phyloP scores from a whole-genome alignment of 2,329 filamentous ascomycete genomes.

The Talaromyces rugulosus region DNA sequence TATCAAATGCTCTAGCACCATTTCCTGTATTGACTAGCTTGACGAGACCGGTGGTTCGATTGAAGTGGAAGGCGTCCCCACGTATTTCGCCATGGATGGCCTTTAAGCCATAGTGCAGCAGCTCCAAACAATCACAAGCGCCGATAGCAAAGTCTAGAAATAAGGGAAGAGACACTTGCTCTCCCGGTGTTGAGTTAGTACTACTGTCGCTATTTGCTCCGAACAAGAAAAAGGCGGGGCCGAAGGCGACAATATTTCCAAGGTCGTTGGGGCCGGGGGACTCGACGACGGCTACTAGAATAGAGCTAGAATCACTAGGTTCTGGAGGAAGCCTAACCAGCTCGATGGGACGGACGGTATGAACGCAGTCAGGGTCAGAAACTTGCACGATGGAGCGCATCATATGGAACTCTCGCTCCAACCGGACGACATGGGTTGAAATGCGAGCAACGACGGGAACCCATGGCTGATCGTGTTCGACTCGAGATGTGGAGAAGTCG shows the following conservation, averaged over 20 bases:
- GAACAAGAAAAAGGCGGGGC: conserved; percentile 66
- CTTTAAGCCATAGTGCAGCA: conserved; percentile 83
- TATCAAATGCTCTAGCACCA: conserved; percentile 82
- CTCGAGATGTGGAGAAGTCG: conserved; percentile 37
- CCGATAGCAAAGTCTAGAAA: conserved; percentile 93
- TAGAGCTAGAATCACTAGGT: conserved; percentile 63
- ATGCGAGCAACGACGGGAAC: conserved; percentile 73
- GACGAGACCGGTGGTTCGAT: conserved; percentile 64
- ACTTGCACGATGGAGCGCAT: conserved; percentile 67
- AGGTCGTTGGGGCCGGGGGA: conserved; percentile 72
- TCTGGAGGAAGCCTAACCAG: conserved; percentile 67
- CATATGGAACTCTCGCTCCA: conserved; percentile 85
- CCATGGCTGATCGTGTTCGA: conserved; percentile 41
- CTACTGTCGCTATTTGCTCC: conserved; percentile 46
- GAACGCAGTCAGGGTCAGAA: conserved; percentile 67
- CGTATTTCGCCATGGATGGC: conserved; percentile 88
- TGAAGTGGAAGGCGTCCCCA: conserved; percentile 87
- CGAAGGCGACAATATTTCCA: conserved; percentile 67
- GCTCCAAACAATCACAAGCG: conserved; percentile 77
- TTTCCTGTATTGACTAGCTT: conserved; percentile 82
- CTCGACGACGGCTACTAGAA: conserved; percentile 78
- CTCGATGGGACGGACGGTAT: conserved; percentile 78
- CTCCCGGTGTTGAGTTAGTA: conserved; percentile 47
- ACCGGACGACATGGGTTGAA: conserved; percentile 73
- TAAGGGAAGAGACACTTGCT: conserved; percentile 64